Base-by-base conservation (phyloP, 1,284 basidiomycete genomes). In the Pholiota adiposa region DNA sequence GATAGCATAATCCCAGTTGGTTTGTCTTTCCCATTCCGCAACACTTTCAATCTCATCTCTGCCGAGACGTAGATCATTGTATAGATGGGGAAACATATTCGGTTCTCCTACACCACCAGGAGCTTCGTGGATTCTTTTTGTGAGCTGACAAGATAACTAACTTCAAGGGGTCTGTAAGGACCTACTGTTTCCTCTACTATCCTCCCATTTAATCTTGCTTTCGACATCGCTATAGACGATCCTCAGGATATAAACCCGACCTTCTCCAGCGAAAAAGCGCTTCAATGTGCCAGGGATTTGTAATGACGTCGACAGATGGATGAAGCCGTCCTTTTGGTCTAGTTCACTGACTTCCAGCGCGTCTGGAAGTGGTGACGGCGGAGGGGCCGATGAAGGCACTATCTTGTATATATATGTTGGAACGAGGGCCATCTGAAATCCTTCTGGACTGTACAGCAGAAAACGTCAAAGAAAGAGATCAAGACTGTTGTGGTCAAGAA, bases 31-130 rank as follows among this genome's bases (percentile, higher is more conserved):
- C 73, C 77, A 78, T 44, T 71, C 66, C 23, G 70, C 73, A 18
- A 82, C 72, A 58, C 76, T 76, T 56, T 81, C 79, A 12, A 83
- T 73, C 65, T 83, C 80, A 11, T 69, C 68, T 34, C 70, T 75
- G 29, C 79, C 80, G 18, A 80, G 68, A 48, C 67, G 71, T 21
- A 79, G 73, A 19, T 75, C 78, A 46, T 82, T 83, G 66, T 85
- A 84, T 52, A 89, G 68, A 68, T 88, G 86, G 21, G 86, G 86
- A 70, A 84, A 88, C 59, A 81, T 68, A 31, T 79, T 76, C 56
- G 80, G 78, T 12, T 70, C 76, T n/a, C 73, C 77, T 19, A 76
- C 68, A 54, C 79, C 78, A 51, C 76, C 78, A 65, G 75, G 58
- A 36, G 54, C 63, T 63, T 63, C 33, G 40, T 27, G 51, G 11